Conservation (phyloP, 768 basidiomycete species). For the Termitomyces sp. region DNA sequence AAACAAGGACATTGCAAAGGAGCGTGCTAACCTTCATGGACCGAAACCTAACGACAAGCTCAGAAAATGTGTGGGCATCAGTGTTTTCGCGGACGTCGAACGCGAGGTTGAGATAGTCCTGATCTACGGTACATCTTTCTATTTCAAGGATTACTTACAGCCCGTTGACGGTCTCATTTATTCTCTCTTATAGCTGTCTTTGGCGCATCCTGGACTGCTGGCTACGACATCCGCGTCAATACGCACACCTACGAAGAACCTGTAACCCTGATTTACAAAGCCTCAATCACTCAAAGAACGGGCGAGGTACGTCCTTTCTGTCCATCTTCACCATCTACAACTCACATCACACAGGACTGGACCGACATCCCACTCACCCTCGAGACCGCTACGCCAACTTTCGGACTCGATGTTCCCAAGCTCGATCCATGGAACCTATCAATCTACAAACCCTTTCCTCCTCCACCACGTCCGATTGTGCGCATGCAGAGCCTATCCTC, state of each 20-base stretch:
- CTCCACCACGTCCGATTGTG: too few species aligned
- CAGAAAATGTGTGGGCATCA: conserved; percentile 15
- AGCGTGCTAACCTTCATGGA: conserved; percentile 9
- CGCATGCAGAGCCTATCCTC: too few species aligned
- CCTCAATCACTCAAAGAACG: conserved; percentile 29
- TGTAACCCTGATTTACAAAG: conserved; percentile 32
- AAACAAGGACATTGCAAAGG: conserved; percentile 14
- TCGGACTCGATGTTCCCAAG: conserved; percentile 25
- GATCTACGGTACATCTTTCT: conserved; percentile 22
- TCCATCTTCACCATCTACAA: too few species aligned
- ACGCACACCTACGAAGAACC: conserved; percentile 24
- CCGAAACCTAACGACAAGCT: conserved; percentile 12
- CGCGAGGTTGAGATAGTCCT: conserved; percentile 24
- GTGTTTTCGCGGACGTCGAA: conserved; percentile 20
- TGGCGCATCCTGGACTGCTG: conserved; percentile 23
- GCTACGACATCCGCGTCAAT: conserved; percentile 34
- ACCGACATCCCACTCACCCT: conserved; percentile 30
- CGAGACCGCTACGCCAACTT: conserved; percentile 34
- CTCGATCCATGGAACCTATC: conserved; percentile 24
- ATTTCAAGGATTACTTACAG: too few species aligned
- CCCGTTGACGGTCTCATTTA: too few species aligned
- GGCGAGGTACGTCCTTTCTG: conserved; percentile 26
- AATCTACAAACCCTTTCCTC: conserved; percentile 1
- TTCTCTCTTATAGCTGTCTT: conserved; percentile 1
- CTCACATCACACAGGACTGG: conserved; percentile 23